These are phyloP conservation scores for Vigna mungo DNA, from an alignment of 306 rosid species.

Conservation along the genomic window DNA sequence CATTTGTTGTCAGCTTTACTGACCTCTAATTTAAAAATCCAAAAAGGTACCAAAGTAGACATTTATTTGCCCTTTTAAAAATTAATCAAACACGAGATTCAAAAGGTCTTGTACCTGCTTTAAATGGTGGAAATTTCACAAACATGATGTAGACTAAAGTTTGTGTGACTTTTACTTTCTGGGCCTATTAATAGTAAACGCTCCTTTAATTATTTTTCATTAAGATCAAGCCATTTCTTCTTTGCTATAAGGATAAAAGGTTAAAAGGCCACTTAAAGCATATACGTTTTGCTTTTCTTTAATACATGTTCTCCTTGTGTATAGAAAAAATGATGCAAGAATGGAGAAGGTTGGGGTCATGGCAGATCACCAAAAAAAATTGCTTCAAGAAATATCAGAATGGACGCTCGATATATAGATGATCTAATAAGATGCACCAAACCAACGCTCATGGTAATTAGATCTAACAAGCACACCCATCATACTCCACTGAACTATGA, in stretches of 20 bases:
- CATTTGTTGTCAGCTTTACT: conserved; percentile 60
- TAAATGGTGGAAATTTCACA: conserved; percentile 43
- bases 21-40: conserved; percentile 38
- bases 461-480: conserved; percentile 26
- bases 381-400: conserved; percentile 38
- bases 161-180: conserved; percentile 43
- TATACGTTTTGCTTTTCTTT: conserved; percentile 37
- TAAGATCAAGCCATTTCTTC: conserved; percentile 39
- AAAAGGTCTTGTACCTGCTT: conserved; percentile 49
- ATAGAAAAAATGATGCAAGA: conserved; percentile 41
- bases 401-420: conserved; percentile 21
- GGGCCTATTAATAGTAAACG: conserved; percentile 45
- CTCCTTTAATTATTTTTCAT: conserved; percentile 43
- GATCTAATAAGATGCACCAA: conserved; percentile 44
- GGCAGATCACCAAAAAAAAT: conserved; percentile 57
- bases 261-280: conserved; percentile 54
- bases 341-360: conserved; percentile 56
- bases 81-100: conserved; percentile 48
- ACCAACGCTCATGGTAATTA: conserved; percentile 37
- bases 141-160: conserved; percentile 54
- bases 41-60: conserved; percentile 44
- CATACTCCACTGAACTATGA: conserved; percentile 9
- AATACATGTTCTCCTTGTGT: conserved; percentile 45
- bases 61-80: conserved; percentile 33
- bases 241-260: conserved; percentile 39